Percentiles rank a stretch among this genome's conserved stretches.
These are phyloP conservation scores for Cenchrus americanus DNA, from an alignment of 176 grass and related monocot genomes.

Conservation along the genomic window DNA sequence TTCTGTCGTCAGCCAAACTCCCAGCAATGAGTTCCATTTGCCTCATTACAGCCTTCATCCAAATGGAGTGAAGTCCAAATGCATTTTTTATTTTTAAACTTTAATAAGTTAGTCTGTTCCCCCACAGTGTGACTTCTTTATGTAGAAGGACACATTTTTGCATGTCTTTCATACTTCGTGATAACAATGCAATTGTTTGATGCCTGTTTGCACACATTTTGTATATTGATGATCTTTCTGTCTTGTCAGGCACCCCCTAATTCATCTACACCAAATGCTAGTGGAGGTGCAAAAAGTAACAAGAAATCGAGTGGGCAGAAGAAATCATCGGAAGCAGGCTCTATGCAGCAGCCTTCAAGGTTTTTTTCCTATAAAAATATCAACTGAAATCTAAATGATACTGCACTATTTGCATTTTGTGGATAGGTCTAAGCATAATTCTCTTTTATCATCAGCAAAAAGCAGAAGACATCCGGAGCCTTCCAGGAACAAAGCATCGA, in stretches of 20 bases:
- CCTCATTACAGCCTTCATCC: conserved; percentile 4
- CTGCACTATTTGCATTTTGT: conserved; percentile 35
- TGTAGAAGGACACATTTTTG: conserved; percentile 1
- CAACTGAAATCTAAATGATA: conserved; percentile 36
- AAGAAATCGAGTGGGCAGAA: conserved; percentile 94
- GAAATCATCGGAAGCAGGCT: conserved; percentile 74
- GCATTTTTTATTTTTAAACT: background rate
- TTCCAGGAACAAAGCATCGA: conserved; percentile 96
- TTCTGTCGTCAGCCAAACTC: background rate
- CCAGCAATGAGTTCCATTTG: conserved; percentile 11
- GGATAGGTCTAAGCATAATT: conserved; percentile 33
- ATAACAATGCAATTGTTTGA: conserved; percentile 1
- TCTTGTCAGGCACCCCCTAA: conserved; percentile 53
- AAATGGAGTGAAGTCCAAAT: conserved; percentile 1
- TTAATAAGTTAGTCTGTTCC: background rate
- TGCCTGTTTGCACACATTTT: background rate
- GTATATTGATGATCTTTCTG: conserved; percentile 12
- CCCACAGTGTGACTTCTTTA: background rate
- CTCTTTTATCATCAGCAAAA: conserved; percentile 73
- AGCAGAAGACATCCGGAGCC: conserved; percentile 81
- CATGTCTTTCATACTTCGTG: conserved; percentile 30
- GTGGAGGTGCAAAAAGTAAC: conserved; percentile 47
- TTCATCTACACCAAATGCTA: conserved; percentile 42
- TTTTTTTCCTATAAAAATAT: conserved; percentile 50
- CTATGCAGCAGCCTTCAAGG: conserved; percentile 71